Conservation (phyloP, 345 rosid genomes). For the Erodium maritimum region DNA sequence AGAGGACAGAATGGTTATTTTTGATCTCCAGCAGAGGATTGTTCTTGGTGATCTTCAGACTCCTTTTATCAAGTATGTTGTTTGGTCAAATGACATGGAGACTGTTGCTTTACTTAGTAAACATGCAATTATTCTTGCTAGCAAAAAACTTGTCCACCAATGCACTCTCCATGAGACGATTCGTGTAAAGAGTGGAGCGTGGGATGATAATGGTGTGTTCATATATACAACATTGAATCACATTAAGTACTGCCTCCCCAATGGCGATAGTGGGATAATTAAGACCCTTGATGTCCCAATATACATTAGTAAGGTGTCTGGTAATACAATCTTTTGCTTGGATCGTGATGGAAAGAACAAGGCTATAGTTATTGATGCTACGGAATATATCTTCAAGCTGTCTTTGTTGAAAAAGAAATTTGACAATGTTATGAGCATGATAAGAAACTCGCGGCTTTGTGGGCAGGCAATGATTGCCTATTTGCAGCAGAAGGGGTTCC, state of each 20-base stretch:
- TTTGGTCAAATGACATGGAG: conserved; percentile 95
- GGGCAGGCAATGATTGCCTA: conserved; percentile 97
- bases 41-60: conserved; percentile 80
- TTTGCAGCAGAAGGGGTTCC: conserved; percentile 92
- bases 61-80: conserved; percentile 64
- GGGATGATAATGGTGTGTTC: conserved; percentile 93
- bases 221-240: conserved; percentile 83
- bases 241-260: conserved; percentile 72
- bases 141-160: conserved; percentile 69
- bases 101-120: conserved; percentile 90
- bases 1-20: conserved; percentile 73
- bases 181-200: conserved; percentile 88
- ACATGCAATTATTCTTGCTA: conserved; percentile 74
- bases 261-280: conserved; percentile 26
- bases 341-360: conserved; percentile 83
- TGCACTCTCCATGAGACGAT: conserved; percentile 92
- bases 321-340: conserved; percentile 57
- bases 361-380: conserved; percentile 57
- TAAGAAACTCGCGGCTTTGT: conserved; percentile 82
- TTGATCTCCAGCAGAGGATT: conserved; percentile 83
- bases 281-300: conserved; percentile 75
- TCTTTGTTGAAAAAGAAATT: conserved; percentile 66
- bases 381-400: conserved; percentile 83
- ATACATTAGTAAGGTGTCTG: conserved; percentile 70
- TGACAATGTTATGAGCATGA: conserved; percentile 94